phyloP scores from a whole-genome alignment of 2,329 filamentous ascomycete species.

The Aureobasidium zeae region DNA sequence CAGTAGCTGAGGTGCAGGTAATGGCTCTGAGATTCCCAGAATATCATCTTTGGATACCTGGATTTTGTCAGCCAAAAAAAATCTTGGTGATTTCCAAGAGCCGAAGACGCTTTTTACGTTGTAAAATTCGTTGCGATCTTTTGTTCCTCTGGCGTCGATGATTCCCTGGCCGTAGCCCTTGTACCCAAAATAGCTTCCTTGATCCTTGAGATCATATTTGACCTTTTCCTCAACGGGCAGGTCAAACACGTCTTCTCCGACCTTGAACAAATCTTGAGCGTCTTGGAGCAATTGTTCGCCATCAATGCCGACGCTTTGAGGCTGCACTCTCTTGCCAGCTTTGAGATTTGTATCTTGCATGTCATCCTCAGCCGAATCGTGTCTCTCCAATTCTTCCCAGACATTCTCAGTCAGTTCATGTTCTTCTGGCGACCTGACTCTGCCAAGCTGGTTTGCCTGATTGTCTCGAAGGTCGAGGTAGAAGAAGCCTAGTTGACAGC shows the following conservation, averaged over 20 bases:
- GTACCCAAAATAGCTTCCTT: slow-evolving; percentile 47
- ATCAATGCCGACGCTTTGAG: slow-evolving; percentile 19
- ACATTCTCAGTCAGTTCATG: slow-evolving; percentile 7
- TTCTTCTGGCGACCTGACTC: neutral
- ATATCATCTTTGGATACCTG: slow-evolving; percentile 46
- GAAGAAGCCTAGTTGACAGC: slow-evolving; percentile 46
- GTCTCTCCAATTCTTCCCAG: neutral
- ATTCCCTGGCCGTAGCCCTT: slow-evolving; percentile 35
- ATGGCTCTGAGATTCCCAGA: slow-evolving; percentile 31
- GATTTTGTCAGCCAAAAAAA: no score
- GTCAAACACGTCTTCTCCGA: slow-evolving; percentile 40
- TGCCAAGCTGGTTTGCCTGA: slow-evolving; percentile 1
- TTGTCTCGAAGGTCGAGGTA: slow-evolving; percentile 41
- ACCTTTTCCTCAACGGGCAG: slow-evolving; percentile 43
- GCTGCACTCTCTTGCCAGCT: neutral
- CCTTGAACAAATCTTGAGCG: slow-evolving; percentile 38
- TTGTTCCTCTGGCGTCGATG: slow-evolving; percentile 40
- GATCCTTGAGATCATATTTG: slow-evolving; percentile 44
- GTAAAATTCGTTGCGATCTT: slow-evolving; percentile 47
- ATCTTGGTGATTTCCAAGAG: neutral
- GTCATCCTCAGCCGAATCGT: slow-evolving; percentile 2
- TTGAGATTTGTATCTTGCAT: neutral
- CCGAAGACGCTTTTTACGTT: slow-evolving; percentile 33
- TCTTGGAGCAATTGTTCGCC: slow-evolving; percentile 36
- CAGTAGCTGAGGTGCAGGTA: slow-evolving; percentile 38